phyloP scores from a whole-genome alignment of 192 early-diverging fungal species.

The Coemansia sp. region DNA sequence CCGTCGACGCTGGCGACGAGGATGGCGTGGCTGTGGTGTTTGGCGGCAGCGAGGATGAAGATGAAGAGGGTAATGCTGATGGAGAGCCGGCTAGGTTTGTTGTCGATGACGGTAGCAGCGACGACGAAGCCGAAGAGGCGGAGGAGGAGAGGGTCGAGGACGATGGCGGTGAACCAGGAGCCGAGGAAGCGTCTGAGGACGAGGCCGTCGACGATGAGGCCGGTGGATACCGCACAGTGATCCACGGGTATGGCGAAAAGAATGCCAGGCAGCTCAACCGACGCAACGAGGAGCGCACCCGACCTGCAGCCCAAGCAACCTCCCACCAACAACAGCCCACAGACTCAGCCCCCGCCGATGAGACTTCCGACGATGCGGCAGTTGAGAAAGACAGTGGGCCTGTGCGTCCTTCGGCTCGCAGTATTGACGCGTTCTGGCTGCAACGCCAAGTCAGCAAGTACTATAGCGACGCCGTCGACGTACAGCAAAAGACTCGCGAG shows the following conservation, averaged over 20 bases:
- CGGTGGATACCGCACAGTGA: slow-evolving; percentile 37
- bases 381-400: slow-evolving; percentile 7
- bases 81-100: slow-evolving; percentile 55
- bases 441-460: slow-evolving; percentile 82
- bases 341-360: background rate
- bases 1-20: slow-evolving; percentile 69
- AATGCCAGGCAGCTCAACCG: slow-evolving; percentile 33
- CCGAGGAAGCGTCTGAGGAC: background rate
- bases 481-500: slow-evolving; percentile 83
- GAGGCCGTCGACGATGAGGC: slow-evolving; percentile 28
- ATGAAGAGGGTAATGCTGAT: slow-evolving; percentile 65
- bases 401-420: slow-evolving; percentile 62
- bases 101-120: slow-evolving; percentile 33
- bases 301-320: background rate
- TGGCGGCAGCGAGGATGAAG: slow-evolving; percentile 88
- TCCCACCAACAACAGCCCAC: slow-evolving; percentile 6
- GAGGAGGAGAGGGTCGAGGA: slow-evolving; percentile 7
- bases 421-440: slow-evolving; percentile 97
- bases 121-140: slow-evolving; percentile 34
- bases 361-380: background rate
- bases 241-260: slow-evolving; percentile 38
- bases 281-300: slow-evolving; percentile 38
- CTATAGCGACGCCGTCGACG: slow-evolving; percentile 80
- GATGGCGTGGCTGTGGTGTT: slow-evolving; percentile 94
- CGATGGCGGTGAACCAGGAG: background rate